Conservation (phyloP, 108 stramenopile genomes). For the Pseudonitzschia multiseries region DNA sequence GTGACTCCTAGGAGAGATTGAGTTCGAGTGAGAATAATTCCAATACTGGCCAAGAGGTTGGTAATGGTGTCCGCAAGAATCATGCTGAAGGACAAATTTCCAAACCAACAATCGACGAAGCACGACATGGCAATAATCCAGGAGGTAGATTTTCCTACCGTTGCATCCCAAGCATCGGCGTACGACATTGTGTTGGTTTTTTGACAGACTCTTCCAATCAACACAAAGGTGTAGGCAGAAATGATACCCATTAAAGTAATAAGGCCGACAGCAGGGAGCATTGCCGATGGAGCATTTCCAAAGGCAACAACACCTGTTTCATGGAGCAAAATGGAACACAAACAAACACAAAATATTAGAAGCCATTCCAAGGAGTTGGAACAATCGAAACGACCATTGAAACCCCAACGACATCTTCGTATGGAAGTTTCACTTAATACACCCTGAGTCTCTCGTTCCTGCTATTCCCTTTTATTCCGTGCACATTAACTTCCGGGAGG, state of each 20-base stretch:
- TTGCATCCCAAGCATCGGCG: slow-evolving; percentile 89
- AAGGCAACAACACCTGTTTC: slow-evolving; percentile 90
- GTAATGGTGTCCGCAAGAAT: slow-evolving; percentile 91
- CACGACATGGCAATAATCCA: slow-evolving; percentile 75
- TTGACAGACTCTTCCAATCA: slow-evolving; percentile 81
- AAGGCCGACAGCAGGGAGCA: slow-evolving; percentile 82
- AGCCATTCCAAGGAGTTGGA: background rate
- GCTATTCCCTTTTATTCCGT: background rate
- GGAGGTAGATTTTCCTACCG: slow-evolving; percentile 68
- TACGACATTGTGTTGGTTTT: slow-evolving; percentile 77
- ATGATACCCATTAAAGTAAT: slow-evolving; percentile 78
- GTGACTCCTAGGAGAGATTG: slow-evolving; percentile 69
- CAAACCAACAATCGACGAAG: slow-evolving; percentile 68
- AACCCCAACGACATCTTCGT: no score
- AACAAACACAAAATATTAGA: slow-evolving; percentile 10
- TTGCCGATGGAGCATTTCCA: slow-evolving; percentile 86
- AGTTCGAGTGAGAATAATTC: slow-evolving; percentile 59
- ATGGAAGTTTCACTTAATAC: no score
- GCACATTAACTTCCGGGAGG: background rate
- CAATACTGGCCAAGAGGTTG: slow-evolving; percentile 65
- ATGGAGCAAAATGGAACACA: slow-evolving; percentile 45
- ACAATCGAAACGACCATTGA: background rate
- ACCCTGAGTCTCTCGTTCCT: no score
- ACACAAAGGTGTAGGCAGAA: slow-evolving; percentile 89
- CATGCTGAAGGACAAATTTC: slow-evolving; percentile 92